These are phyloP conservation scores for Phyllosticta paracitricarpa DNA, from an alignment of 2,329 filamentous ascomycete genomes.

Conservation along the genomic window DNA sequence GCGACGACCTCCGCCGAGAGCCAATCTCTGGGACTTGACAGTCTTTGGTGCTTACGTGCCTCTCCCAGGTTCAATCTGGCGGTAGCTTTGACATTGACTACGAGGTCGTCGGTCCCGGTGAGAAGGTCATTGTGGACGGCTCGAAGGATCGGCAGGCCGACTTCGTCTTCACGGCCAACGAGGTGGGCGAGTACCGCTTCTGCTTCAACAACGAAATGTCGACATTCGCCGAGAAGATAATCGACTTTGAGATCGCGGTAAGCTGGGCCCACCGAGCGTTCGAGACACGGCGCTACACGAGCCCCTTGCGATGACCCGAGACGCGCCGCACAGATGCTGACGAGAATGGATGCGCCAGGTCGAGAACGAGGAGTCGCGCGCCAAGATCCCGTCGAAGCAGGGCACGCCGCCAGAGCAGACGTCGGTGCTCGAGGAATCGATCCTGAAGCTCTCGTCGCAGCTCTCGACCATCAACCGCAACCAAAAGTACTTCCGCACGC, in stretches of 20 bases:
- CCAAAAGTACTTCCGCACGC: constrained; percentile 98
- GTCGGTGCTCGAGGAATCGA: constrained; percentile 77
- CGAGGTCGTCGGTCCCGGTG: constrained; percentile 68
- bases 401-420: constrained; percentile 85
- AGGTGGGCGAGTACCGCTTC: constrained; percentile 83
- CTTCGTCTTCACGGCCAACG: constrained; percentile 91
- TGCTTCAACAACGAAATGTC: constrained; percentile 99
- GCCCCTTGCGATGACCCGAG: neutral
- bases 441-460: constrained; percentile 88
- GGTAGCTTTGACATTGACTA: constrained; percentile 98
- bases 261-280: constrained; percentile 22
- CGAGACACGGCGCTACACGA: neutral
- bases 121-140: constrained; percentile 73
- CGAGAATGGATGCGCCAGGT: constrained; percentile 47
- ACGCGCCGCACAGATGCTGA: neutral
- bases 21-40: neutral
- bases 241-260: constrained; percentile 96
- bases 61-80: constrained; percentile 79
- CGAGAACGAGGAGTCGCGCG: constrained; percentile 71
- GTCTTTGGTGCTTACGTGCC: neutral
- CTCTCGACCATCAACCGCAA: constrained; percentile 90
- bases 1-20: neutral
- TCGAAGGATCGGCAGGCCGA: constrained; percentile 91
- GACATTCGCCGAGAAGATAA: constrained; percentile 92
- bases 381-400: constrained; percentile 77